Evolutionary conservation across 1,284 basidiomycete species (phyloP).

Genomic region (Ganoderma boninense): DNA sequence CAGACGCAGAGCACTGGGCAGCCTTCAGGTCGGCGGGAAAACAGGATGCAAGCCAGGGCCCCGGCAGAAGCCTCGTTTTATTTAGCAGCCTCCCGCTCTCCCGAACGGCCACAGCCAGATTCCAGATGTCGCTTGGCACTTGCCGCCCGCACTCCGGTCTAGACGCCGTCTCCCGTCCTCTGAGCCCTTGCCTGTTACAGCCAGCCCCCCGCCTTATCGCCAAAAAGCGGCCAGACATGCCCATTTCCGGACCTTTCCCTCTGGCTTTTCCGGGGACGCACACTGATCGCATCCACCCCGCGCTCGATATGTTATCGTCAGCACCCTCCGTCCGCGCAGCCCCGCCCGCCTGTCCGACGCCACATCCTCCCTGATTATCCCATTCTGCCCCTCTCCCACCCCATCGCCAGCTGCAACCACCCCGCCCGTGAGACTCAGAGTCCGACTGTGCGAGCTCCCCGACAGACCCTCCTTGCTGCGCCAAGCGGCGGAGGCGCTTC

Average conservation of each 20-base stretch:
- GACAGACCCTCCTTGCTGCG: background rate
- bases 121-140: slow-evolving; percentile 28
- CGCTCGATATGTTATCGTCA: background rate
- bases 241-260: background rate
- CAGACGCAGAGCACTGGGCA: background rate
- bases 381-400: background rate
- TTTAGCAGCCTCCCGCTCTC: slow-evolving; percentile 35
- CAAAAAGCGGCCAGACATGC: background rate
- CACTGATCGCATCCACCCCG: background rate
- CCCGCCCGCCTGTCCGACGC: background rate
- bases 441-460: background rate
- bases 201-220: slow-evolving; percentile 4
- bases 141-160: slow-evolving; percentile 7
- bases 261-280: background rate
- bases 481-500: slow-evolving; percentile 3
- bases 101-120: slow-evolving; percentile 28
- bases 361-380: background rate
- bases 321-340: background rate
- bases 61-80: slow-evolving; percentile 40
- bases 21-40: slow-evolving; percentile 34
- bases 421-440: too few species aligned
- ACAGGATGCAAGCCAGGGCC: slow-evolving; percentile 30
- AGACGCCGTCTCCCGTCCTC: slow-evolving; percentile 7
- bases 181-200: background rate
- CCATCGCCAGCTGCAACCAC: background rate